These are phyloP conservation scores for Endocladia muricata DNA, from an alignment of 31 red algal species.

Conservation along the genomic window DNA sequence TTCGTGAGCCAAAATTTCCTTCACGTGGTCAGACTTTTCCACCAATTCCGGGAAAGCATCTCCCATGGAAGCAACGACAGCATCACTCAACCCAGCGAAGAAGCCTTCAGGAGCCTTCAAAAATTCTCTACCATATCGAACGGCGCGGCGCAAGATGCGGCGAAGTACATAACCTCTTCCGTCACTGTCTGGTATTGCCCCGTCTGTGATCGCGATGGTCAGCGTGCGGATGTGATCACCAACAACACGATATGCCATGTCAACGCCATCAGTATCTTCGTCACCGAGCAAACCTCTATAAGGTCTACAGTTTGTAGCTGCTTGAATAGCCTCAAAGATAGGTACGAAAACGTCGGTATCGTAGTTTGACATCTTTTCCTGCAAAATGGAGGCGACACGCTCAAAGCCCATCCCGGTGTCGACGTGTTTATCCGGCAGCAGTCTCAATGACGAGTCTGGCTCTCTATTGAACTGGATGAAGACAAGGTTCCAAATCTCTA, in stretches of 20 bases:
- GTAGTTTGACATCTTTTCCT: slow-evolving; percentile 91
- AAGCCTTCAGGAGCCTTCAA: slow-evolving; percentile 69
- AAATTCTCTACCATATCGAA: slow-evolving; percentile 94
- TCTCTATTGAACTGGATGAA: slow-evolving; percentile 98
- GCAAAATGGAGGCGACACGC: slow-evolving; percentile 84
- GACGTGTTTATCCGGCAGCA: slow-evolving; percentile 81
- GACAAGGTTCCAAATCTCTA: slow-evolving; percentile 99
- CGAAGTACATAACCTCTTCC: slow-evolving; percentile 95
- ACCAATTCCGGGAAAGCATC: slow-evolving; percentile 81
- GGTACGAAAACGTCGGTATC: slow-evolving; percentile 97
- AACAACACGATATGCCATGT: slow-evolving; percentile 96
- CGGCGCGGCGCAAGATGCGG: slow-evolving; percentile 88
- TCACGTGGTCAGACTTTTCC: slow-evolving; percentile 64
- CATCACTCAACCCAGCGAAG: slow-evolving; percentile 70
- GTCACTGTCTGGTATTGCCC: slow-evolving; percentile 85
- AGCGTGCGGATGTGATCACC: slow-evolving; percentile 96
- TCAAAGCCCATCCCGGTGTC: slow-evolving; percentile 99
- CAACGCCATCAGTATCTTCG: slow-evolving; percentile 71
- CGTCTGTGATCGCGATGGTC: slow-evolving; percentile 93
- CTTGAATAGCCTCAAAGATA: slow-evolving; percentile 87
- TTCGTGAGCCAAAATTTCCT: slow-evolving; percentile 77
- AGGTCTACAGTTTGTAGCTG: slow-evolving; percentile 49
- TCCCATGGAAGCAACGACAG: slow-evolving; percentile 63
- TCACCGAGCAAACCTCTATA: slow-evolving; percentile 72
- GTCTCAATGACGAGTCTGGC: slow-evolving; percentile 62